Evolutionary conservation across 2,329 filamentous ascomycete genomes (phyloP), one percentile per base, ranked within the genome.

Genomic region (Claviceps lovelessii): DNA sequence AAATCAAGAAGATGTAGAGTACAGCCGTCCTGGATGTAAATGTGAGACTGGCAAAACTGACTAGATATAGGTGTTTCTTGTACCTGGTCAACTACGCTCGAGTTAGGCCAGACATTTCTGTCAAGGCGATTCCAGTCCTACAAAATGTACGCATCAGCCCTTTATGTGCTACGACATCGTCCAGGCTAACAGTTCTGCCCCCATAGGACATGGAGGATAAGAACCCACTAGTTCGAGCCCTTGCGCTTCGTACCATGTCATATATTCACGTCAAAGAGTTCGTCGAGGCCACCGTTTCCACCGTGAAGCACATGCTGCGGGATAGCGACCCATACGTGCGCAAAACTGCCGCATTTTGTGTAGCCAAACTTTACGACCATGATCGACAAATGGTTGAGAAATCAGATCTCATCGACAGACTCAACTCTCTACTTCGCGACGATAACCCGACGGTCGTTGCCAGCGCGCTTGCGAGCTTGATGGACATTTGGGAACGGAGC

Each of bases 401-500:
- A 49, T 95, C 90, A 19, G 90, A 95, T 67, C 76, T 98, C 52
- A 97, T 98, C 62, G 90, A 96, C 65, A 80, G 85, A 58, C 76
- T 98, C 49, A 98, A 98, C 70, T 76, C 80, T 47, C 85, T 98
- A 75, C 73, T 98, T 55, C 83, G 90, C 64, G 93, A 98, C 62
- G 91, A 97, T 68, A 98, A 98, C 65, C 91, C 93, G 0, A 98
- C 93, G 0, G 93, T 98, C 3, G 91, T 98, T 28, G 91, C 93
- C 11, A 96, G 90, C 67, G 90, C 94, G 7, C 72, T 98, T 58
- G 91, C 93, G 31, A 79, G 87, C 41, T 70, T 98, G 64, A 93
- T 95, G 81, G 93, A 98, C 69, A 97, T 98, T 51, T 98, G 93
- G 93, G 93, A 97, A 68, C 80, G 91, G 56, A 97, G 90, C 67